Percentiles rank a stretch among this genome's conserved stretches.
Evolutionary conservation across 2,329 filamentous ascomycete species (phyloP).

Genomic region (Sclerotiophoma versabilis): DNA sequence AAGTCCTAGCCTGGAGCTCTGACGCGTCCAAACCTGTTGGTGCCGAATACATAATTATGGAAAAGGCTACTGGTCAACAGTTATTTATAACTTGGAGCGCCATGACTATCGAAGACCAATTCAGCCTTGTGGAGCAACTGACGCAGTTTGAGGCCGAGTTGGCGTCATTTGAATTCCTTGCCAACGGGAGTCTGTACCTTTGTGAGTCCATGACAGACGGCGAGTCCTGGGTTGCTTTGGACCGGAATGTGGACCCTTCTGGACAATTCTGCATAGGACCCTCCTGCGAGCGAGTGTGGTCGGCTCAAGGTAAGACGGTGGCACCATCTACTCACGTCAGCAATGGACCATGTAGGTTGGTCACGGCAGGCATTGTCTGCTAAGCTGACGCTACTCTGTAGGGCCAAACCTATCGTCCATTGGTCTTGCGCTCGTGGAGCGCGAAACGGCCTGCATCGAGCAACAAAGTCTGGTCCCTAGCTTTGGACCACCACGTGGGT

Average conservation of each 20-base stretch:
- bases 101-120: slow-evolving; percentile 25
- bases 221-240: slow-evolving; percentile 8
- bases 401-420: slow-evolving; percentile 28
- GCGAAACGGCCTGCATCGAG: slow-evolving; percentile 18
- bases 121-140: not conserved
- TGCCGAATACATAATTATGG: slow-evolving; percentile 48
- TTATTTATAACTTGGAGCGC: slow-evolving; percentile 41
- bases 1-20: slow-evolving; percentile 37
- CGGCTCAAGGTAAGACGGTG: not conserved
- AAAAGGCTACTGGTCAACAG: slow-evolving; percentile 37
- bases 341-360: slow-evolving; percentile 23
- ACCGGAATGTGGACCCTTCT: slow-evolving; percentile 12
- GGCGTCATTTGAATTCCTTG: slow-evolving; percentile 33
- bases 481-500: not conserved
- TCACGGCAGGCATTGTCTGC: not conserved
- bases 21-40: slow-evolving; percentile 40
- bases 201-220: slow-evolving; percentile 16
- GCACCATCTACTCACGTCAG: slow-evolving; percentile 13
- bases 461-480: not conserved
- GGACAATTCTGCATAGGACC: slow-evolving; percentile 19
- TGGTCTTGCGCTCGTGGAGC: slow-evolving; percentile 27
- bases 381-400: slow-evolving; percentile 19
- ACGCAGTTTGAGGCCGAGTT: not conserved
- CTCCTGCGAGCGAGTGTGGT: slow-evolving; percentile 17
- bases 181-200: slow-evolving; percentile 44